A percentile compares a stretch with the other conserved stretches of the same genome.
Conservation (phyloP, 768 basidiomycete species). For the Lactarius sanguifluus region DNA sequence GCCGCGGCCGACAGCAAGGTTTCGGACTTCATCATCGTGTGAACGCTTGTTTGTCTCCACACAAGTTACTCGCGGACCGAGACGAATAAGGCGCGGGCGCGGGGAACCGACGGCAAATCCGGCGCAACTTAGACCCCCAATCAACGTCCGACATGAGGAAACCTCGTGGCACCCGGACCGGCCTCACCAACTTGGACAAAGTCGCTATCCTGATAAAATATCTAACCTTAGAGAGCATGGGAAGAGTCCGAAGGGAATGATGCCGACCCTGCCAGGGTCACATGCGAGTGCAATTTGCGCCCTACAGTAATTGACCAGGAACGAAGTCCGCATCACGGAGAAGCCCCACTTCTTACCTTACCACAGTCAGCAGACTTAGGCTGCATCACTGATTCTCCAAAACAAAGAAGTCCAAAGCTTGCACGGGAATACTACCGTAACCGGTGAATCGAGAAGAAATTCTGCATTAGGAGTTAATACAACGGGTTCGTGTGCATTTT, state of each 20-base stretch:
- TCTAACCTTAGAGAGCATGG: not conserved
- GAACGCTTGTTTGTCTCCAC: not conserved
- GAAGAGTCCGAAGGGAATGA: not conserved
- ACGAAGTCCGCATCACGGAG: not conserved
- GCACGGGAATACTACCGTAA: not conserved
- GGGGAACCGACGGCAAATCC: not conserved
- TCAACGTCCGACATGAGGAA: not conserved
- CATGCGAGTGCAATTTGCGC: not conserved
- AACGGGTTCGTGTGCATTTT: constrained; percentile 3
- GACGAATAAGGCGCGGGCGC: not conserved
- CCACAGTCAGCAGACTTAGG: not conserved
- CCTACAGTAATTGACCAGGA: not conserved
- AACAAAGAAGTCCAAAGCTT: not conserved
- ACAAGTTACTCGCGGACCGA: not conserved
- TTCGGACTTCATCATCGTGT: not conserved
- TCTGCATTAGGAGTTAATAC: constrained; percentile 1
- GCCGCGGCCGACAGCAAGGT: not conserved
- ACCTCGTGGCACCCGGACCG: not conserved
- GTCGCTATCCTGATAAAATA: not conserved
- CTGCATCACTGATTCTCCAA: not conserved
- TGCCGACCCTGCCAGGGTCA: not conserved
- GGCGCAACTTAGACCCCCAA: not conserved
- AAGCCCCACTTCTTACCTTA: too few species aligned
- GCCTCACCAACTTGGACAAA: not conserved
- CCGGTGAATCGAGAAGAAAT: not conserved